Base-by-base conservation (phyloP, 2,329 filamentous ascomycete species). In the Alternaria postmessia region DNA sequence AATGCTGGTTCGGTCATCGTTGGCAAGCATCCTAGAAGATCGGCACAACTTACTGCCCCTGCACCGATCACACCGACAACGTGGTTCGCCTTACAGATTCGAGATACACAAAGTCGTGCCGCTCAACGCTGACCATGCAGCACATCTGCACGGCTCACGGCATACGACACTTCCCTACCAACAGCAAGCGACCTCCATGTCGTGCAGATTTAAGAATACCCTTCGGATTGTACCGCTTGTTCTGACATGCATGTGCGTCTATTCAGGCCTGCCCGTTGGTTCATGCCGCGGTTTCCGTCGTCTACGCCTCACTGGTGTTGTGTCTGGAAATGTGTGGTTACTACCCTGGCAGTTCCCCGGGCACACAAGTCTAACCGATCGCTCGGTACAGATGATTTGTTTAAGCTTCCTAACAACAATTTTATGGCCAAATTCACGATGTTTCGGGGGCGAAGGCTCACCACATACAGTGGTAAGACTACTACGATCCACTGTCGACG, bases 361-460 rank as follows among this genome's bases (percentile, higher is more conserved):
- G 30, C 7, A 12, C n/a, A 51, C 57, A 55, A 43, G 38, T 55
- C 28, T 34, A 46, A 44, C 22, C 44, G 30, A 36, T 43, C 34
- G 30, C n/a, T 38, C 38, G 24, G 51, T 34, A 48, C 22, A 42
- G 44, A 42, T 20, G 20, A 36, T 26, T 56, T 20, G 28, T 16
- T 51, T 16, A 24, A 56, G 54, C 44, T 43, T 42, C 47, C 39
- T n/a, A 14, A 32, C 28, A 20, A 43, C 28, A 1, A 43, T 51
- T 11, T 24, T 57, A 36, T 22, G 7, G 18, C 41, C 16, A 38
- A 30, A 41, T 16, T 20, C 47, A n/a, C 18, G 24, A 49, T 38
- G 32, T 48, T 60, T 41, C 20, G 28, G 51, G 57, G 57, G 46
- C 48, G 54, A 14, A 52, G 34, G 41, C 59, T 58, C 9, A 32